Evolutionary conservation across 768 basidiomycete species (phyloP).

Genomic region (Rhodocollybia butyracea): DNA sequence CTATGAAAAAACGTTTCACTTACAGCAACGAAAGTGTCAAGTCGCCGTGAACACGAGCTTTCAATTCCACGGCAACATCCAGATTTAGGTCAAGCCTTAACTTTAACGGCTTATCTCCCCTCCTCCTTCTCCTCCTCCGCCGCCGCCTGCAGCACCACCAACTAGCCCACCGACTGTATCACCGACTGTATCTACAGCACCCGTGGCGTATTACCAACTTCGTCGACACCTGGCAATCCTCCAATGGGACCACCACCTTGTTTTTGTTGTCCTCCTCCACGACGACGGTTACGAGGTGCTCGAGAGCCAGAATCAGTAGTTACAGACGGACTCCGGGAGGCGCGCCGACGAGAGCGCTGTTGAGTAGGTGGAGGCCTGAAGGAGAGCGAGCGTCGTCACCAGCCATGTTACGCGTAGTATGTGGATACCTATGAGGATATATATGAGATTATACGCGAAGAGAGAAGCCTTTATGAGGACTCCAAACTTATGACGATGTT

Average conservation of each 20-base stretch:
- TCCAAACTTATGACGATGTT: not conserved
- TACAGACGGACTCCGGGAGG: not conserved
- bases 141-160: constrained; percentile 2
- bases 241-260: not conserved
- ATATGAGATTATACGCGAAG: not conserved
- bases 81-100: constrained; percentile 14
- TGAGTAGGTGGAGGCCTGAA: not conserved
- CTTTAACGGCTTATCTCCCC: constrained; percentile 9
- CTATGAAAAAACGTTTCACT: too few relatives aligned
- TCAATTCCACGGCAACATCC: constrained; percentile 12
- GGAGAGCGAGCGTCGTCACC: not conserved
- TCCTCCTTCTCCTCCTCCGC: constrained; percentile 8
- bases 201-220: constrained; percentile 9
- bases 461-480: not conserved
- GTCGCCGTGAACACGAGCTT: constrained; percentile 14
- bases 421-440: not conserved
- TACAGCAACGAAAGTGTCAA: constrained; percentile 14
- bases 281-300: constrained; percentile 8
- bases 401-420: too few relatives aligned
- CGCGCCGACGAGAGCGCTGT: not conserved
- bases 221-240: constrained; percentile 5
- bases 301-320: constrained; percentile 1
- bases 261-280: constrained; percentile 3
- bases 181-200: constrained; percentile 3
- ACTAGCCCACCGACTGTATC: constrained; percentile 6